Evolutionary conservation across 2,329 filamentous ascomycete species (phyloP).

Genomic region (Fusarium citri): DNA sequence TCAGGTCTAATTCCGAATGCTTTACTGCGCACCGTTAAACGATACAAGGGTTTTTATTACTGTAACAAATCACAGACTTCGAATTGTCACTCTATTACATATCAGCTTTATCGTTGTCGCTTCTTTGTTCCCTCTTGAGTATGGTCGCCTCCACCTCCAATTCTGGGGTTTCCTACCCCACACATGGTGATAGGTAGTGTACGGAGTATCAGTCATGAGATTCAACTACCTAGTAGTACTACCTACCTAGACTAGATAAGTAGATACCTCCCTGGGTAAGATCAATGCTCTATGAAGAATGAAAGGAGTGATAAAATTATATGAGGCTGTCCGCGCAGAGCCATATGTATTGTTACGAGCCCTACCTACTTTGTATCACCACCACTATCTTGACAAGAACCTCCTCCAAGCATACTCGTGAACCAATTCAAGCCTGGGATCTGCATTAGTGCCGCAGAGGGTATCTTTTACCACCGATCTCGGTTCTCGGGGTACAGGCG

Average conservation of each 20-base stretch:
- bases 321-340: not conserved
- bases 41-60: slow-evolving; percentile 5
- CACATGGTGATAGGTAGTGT: not conserved
- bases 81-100: slow-evolving; percentile 8
- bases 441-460: slow-evolving; percentile 56
- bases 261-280: not conserved
- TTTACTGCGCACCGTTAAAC: slow-evolving; percentile 15
- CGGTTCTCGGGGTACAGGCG: slow-evolving; percentile 58
- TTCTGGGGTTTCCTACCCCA: slow-evolving; percentile 9
- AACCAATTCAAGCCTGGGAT: slow-evolving; percentile 57
- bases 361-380: slow-evolving; percentile 36
- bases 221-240: not conserved
- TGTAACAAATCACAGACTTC: slow-evolving; percentile 10
- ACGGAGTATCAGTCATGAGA: slow-evolving; percentile 13
- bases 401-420: slow-evolving; percentile 43
- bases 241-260: no score
- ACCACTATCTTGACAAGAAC: not conserved
- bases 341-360: slow-evolving; percentile 21
- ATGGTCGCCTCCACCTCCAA: slow-evolving; percentile 25
- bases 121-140: slow-evolving; percentile 24
- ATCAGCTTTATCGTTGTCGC: slow-evolving; percentile 12
- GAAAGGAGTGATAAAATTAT: not conserved
- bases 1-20: slow-evolving; percentile 19
- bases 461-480: slow-evolving; percentile 58
- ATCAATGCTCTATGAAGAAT: not conserved